Base-by-base conservation (phyloP, 495 filamentous ascomycete species). In the Neurospora sublineolata region DNA sequence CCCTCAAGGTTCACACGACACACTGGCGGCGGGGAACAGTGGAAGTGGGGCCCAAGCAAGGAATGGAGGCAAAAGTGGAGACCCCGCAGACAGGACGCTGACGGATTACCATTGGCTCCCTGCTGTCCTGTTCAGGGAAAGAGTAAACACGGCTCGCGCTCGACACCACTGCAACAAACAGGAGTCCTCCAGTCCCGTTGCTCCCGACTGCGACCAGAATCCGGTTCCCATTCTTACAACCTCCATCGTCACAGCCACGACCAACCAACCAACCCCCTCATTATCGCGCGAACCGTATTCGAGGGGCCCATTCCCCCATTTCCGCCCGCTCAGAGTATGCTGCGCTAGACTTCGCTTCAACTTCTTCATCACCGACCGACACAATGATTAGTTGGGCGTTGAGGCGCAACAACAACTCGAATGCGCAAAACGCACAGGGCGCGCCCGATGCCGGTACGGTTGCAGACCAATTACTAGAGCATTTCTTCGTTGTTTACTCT, bases 381-480 rank as follows among this genome's bases (percentile, higher is more conserved):
- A 82, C 73, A 36, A 88, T 88, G 86, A 80, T 88, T 76, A 85
- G 86, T 77, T 88, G 87, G 84, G 84, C 84, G 79, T 79, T 85
- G 69, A 83, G 84, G 78, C 79, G 80, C 72, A 79, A 74, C 42
- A 60, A 75, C 27, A 60, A 33, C 27, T 60, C 52, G 27, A 60
- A 33, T 16, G 60, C 76, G 27, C 76, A 81, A 37, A 76, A 52
- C 67, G 77, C 81, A 70, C 74, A 72, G 69, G 76, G 77, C 72
- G 79, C 79, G 73, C 73, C 75, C 9, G 76, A 69, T 70, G 69
- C 68, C 70, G 42, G 16, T 37, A 37, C 39, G 39, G 33, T 38
- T 70, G 40, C 69, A 46, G 16, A 71, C 37, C 37, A 36, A 36
- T 60, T 33, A 27, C 52, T 33, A 27, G 27, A 60, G 27, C 52